A percentile compares a stretch with the other conserved stretches of the same genome.
Conservation (phyloP, 1,139 yeast genomes). For the Suhomyces taliae region DNA sequence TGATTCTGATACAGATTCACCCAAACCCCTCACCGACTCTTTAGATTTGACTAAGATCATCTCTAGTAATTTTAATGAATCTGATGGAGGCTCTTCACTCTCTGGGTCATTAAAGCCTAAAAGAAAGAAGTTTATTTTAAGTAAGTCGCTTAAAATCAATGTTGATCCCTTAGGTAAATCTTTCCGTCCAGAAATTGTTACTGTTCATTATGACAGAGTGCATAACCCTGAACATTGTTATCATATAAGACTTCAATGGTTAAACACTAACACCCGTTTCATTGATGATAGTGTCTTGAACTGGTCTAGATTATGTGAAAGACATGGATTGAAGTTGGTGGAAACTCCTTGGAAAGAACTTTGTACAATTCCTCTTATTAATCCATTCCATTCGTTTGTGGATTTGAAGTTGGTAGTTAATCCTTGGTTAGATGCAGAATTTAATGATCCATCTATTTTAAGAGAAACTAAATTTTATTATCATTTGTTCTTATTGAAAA, state of each 20-base stretch:
- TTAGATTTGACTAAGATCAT: slow-evolving; percentile 26
- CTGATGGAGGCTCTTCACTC: slow-evolving; percentile 35
- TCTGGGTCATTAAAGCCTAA: slow-evolving; percentile 30
- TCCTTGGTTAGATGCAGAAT: slow-evolving; percentile 66
- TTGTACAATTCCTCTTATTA: slow-evolving; percentile 68
- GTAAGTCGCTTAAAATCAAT: slow-evolving; percentile 66
- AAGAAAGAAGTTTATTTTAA: slow-evolving; percentile 44
- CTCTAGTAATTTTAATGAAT: slow-evolving; percentile 25
- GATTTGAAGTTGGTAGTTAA: slow-evolving; percentile 61
- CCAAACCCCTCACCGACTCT: slow-evolving; percentile 20
- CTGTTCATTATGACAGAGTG: slow-evolving; percentile 86
- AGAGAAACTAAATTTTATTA: slow-evolving; percentile 57
- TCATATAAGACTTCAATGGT: slow-evolving; percentile 90
- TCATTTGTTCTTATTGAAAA: slow-evolving; percentile 61
- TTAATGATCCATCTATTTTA: slow-evolving; percentile 47
- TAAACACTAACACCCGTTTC: slow-evolving; percentile 82
- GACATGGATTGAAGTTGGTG: slow-evolving; percentile 84
- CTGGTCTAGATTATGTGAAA: slow-evolving; percentile 80
- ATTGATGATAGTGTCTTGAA: slow-evolving; percentile 84
- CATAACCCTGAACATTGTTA: slow-evolving; percentile 96
- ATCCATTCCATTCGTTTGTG: slow-evolving; percentile 88
- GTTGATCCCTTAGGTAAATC: slow-evolving; percentile 75
- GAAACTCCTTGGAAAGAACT: slow-evolving; percentile 92
- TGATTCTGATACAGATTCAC: slow-evolving; percentile 36
- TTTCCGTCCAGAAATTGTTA: slow-evolving; percentile 72